Evolutionary conservation across 768 basidiomycete species (phyloP).

Genomic region (Mycena epipterygia): DNA sequence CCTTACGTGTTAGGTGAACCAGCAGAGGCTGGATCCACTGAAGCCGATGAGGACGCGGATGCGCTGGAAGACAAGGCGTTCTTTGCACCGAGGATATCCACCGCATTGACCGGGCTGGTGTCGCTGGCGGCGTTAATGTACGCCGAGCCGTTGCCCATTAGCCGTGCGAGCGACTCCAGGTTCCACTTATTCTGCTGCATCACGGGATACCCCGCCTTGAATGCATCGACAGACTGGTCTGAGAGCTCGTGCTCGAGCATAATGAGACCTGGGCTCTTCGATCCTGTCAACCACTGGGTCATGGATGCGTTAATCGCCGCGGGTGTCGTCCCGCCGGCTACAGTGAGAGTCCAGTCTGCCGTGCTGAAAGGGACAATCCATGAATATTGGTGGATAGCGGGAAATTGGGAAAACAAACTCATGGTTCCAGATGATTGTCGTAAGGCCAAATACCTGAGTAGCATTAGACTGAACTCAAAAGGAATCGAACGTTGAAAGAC

Average conservation of each 20-base stretch:
- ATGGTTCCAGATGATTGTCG: slow-evolving; percentile 90
- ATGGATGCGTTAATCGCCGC: slow-evolving; percentile 63
- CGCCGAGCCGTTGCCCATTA: slow-evolving; percentile 52
- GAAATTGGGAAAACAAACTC: slow-evolving; percentile 65
- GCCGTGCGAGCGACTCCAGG: slow-evolving; percentile 66
- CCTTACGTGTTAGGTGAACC: neutral
- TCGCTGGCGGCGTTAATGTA: slow-evolving; percentile 64
- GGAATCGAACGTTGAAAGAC: neutral
- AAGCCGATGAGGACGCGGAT: neutral
- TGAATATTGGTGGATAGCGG: slow-evolving; percentile 39
- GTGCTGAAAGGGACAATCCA: slow-evolving; percentile 59
- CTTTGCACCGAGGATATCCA: slow-evolving; percentile 30
- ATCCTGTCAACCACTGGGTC: slow-evolving; percentile 68
- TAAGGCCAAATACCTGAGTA: slow-evolving; percentile 80
- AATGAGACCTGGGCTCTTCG: slow-evolving; percentile 15
- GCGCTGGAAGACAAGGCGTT: neutral
- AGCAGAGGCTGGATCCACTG: neutral
- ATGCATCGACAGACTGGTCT: slow-evolving; percentile 69
- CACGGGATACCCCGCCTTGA: slow-evolving; percentile 73
- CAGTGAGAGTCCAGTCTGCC: slow-evolving; percentile 79
- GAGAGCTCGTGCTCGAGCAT: slow-evolving; percentile 85
- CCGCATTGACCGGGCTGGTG: slow-evolving; percentile 46
- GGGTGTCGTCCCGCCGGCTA: slow-evolving; percentile 55
- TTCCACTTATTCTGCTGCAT: slow-evolving; percentile 82
- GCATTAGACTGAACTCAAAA: neutral